These are phyloP conservation scores for Fomitopsis schrenkii DNA, from an alignment of 1,284 basidiomycete genomes.

Conservation along the genomic window DNA sequence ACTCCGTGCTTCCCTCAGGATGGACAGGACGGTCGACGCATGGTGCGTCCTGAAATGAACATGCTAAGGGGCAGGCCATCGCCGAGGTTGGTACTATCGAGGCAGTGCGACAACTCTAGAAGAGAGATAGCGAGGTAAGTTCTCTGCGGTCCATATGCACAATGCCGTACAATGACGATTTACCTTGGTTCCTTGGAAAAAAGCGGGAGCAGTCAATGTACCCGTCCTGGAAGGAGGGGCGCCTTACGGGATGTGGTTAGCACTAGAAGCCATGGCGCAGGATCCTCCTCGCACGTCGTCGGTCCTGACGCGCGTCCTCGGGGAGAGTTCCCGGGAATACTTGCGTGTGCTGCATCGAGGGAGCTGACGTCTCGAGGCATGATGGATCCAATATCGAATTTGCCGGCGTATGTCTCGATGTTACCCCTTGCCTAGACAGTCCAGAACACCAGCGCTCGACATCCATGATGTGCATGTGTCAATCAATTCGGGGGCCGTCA, in stretches of 20 bases:
- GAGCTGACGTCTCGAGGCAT: background rate
- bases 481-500: background rate
- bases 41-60: background rate
- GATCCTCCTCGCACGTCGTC: background rate
- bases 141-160: conserved; percentile 2
- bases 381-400: background rate
- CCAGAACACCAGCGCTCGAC: background rate
- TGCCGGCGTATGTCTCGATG: background rate
- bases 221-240: background rate
- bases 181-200: background rate
- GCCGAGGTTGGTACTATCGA: background rate
- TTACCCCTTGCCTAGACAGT: background rate
- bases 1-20: background rate
- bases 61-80: background rate
- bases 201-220: background rate
- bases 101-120: background rate
- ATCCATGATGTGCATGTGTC: background rate
- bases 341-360: background rate
- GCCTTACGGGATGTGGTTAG: background rate
- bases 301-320: background rate
- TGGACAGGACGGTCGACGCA: background rate
- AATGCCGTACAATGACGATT: conserved; percentile 4
- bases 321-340: background rate
- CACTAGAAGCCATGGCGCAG: background rate
- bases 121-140: conserved; percentile 1